Evolutionary conservation across 352 stramenopile genomes (phyloP).

Genomic region (Aphanomyces invadans): DNA sequence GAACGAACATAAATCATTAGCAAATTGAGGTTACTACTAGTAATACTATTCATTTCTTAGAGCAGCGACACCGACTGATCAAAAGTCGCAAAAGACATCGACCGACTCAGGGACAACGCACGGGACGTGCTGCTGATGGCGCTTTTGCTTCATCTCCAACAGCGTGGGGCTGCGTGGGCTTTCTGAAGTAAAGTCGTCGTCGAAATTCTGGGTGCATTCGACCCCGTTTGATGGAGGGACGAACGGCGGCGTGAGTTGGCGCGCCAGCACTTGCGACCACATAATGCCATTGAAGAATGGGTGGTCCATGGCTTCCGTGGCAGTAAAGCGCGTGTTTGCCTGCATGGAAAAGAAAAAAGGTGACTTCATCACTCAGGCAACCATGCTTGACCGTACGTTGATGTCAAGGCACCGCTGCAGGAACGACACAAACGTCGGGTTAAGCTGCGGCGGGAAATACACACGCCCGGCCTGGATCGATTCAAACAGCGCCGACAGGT

Average conservation of each 20-base stretch:
- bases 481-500: slow-evolving; percentile 54
- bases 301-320: slow-evolving; percentile 58
- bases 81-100: slow-evolving; percentile 24
- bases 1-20: no score
- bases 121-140: background rate
- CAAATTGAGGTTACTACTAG: no score
- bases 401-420: slow-evolving; percentile 21
- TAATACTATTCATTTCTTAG: no score
- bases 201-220: slow-evolving; percentile 78
- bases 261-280: slow-evolving; percentile 57
- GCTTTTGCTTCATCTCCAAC: slow-evolving; percentile 9
- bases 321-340: slow-evolving; percentile 40
- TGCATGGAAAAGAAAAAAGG: no score
- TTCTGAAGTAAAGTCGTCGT: slow-evolving; percentile 73
- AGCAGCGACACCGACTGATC: background rate
- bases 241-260: slow-evolving; percentile 56
- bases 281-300: slow-evolving; percentile 63
- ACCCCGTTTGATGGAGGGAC: slow-evolving; percentile 40
- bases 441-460: slow-evolving; percentile 59
- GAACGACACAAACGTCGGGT: slow-evolving; percentile 15
- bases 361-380: slow-evolving; percentile 32
- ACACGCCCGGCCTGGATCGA: slow-evolving; percentile 50
- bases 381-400: background rate
- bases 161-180: slow-evolving; percentile 15
- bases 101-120: background rate